Base-by-base conservation (phyloP, 495 filamentous ascomycete genomes). In the Chaetomidium leptoderma region DNA sequence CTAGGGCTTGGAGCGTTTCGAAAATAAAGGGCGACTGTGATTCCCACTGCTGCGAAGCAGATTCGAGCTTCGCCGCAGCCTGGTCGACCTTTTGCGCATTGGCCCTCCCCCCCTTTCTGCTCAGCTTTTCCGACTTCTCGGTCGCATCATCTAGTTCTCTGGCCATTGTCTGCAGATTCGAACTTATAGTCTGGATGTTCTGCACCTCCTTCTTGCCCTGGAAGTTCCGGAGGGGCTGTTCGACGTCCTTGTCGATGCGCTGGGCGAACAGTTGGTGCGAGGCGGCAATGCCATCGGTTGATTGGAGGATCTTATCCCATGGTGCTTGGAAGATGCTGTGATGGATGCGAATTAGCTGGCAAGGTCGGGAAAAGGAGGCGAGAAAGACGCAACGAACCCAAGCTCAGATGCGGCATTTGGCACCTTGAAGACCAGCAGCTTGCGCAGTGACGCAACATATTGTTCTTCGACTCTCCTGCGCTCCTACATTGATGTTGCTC, bases 11-110 rank as follows among this genome's bases (percentile, higher is more conserved):
- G 17, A 99, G 83, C 57, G 87, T 90, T 71, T 97, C 95, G 67
- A 95, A 97, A 54, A 97, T 86, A 72, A 89, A 97, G 7, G 95
- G 95, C 33, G 95, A 90, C 68, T 96, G 89, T 9, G 93, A 95
- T 33, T 96, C 87, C 95, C 95, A 99, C 70, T 95, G 88, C 59
- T 86, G 81, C 47, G 74, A 83, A 4, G 91, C 87, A 62, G 82
- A 85, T 49, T 95, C 88, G 14, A 93, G 80, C 43, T 87, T 84
- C 13, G 84, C 74, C 0, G 84, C 75, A 5, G 92, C 93, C 50
- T 78, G 79, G 9, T 92, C 88, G 37, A 96, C 82, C 71, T 90
- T 95, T 36, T 85, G 84, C n/a, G 84, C 72, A 44, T 85, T 87
- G 24, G 88, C 88, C 67, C 89, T 92, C 24, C 82, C 81, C 36